Conservation (phyloP, 192 early-diverging fungal genomes). For the Backusella luteola region DNA sequence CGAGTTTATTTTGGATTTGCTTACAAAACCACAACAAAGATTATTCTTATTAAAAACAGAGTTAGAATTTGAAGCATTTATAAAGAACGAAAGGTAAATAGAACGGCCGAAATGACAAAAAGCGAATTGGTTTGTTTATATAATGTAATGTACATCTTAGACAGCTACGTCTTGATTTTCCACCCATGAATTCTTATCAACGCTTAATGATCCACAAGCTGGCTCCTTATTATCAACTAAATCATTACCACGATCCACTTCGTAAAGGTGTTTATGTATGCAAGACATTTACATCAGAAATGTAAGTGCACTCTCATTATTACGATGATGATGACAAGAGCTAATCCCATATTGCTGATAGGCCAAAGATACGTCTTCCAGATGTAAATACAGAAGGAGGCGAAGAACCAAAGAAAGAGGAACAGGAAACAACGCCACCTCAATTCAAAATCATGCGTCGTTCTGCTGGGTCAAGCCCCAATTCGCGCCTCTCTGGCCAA, state of each 20-base stretch:
- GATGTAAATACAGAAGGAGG: conserved; percentile 50
- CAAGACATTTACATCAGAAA: conserved; percentile 51
- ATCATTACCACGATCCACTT: conserved; percentile 55
- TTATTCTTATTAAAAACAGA: conserved; percentile 70
- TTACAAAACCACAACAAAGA: conserved; percentile 63
- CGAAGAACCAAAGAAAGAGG: conserved; percentile 17
- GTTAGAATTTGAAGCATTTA: conserved; percentile 58
- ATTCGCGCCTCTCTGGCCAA: not conserved
- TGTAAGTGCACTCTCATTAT: conserved; percentile 41
- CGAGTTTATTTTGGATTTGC: conserved; percentile 57
- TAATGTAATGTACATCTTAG: conserved; percentile 25
- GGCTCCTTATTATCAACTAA: conserved; percentile 66
- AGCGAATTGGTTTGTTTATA: not conserved
- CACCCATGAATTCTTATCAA: conserved; percentile 73
- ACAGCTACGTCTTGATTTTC: conserved; percentile 56
- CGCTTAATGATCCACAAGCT: conserved; percentile 70
- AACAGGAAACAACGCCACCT: conserved; percentile 5
- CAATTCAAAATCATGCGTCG: conserved; percentile 52
- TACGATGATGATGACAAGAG: not conserved
- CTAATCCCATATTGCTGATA: conserved; percentile 4
- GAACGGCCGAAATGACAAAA: not conserved
- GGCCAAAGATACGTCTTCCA: conserved; percentile 44
- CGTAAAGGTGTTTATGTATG: conserved; percentile 55
- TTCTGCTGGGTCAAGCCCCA: conserved; percentile 12
- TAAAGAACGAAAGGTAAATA: conserved; percentile 55